Evolutionary conservation across 805 yeast species (phyloP), one percentile per base, ranked within the genome.

Genomic region (Priceomyces castillae): DNA sequence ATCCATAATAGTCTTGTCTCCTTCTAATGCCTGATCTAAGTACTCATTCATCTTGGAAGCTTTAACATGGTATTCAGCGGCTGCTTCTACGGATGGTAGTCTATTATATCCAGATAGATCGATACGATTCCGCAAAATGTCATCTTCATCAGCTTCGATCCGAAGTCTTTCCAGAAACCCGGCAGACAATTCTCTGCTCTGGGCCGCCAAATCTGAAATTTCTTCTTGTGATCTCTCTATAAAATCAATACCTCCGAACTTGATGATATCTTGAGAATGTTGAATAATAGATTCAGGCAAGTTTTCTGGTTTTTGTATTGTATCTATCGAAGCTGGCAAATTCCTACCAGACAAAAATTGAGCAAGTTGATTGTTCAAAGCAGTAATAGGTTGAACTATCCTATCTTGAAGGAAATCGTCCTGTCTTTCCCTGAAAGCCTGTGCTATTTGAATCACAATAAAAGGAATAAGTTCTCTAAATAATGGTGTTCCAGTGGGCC

Each of bases 391-490:
- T 2, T 61, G 65, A 49, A 48, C 56, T 42, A 59, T 66, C 43
- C 49, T 69, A 38, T 77, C 74, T 22, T 64, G 64, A 7, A 85
- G 69, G 53, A 74, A 85, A 3, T 63, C 64, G 11, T 77, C 78
- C 45, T 81, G 81, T 47, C 90, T 70, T 47, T 84, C 92, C 41
- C 77, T 73, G 55, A 79, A 86, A 0, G 90, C 83, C 33, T 76
- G 78, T 0, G 88, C 80, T 2, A 80, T 73, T 51, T 83, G 86
- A 34, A 86, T 74, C 1, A 87, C 77, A 2, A 73, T 61, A 49
- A 76, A 77, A 0, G 97, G 96, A 2, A 89, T 56, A 2, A 90
- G 61, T 16, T 77, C 77, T n/a, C 65, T 62, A 51, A 90, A 83
- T n/a, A 82, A 46, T 10, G 46, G 20, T 6, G 36, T 33, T 7